Base-by-base conservation (phyloP, 805 yeast species). In the Metschnikowia gelsemii region DNA sequence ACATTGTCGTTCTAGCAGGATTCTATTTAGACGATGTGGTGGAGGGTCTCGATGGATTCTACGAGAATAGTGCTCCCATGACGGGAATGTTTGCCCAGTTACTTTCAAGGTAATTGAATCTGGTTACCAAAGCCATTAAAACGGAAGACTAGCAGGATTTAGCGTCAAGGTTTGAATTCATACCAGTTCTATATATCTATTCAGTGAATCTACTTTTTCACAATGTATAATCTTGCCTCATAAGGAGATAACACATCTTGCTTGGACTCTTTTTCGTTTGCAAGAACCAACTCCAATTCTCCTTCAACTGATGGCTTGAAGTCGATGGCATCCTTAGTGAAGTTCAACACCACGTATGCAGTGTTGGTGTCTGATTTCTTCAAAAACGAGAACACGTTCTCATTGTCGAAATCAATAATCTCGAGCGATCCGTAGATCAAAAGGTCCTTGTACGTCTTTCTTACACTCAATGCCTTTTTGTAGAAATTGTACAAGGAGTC, bases 1-100 rank as follows among this genome's bases (percentile, higher is more conserved):
- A 91, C 58, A 56, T 80, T 26, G 87, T 87, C 24, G 80, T 87
- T 8, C 67, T 87, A 41, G 68, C 79, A 36, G 99, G 98, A 0
- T 90, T 91, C 63, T 89, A 79, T 70, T 80, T 84, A 51, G 78
- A 70, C 46, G 72, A 67, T 47, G 55, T 58, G 32, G 64, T 69
- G 19, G 71, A 58, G 26, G 52, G 42, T 7, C 47, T 70, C 14
- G 40, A 40, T 17, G 44, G 25, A 14, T 14, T 29, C 21, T 16
- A 21, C 5, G 34, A 38, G 5, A 22, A 14, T 16, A 28, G 34
- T 14, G 17, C 35, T 5, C 25, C 35, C 8, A 18, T 18, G 19
- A n/a, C 24, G 35, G 35, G 35, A 7, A 19, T 40, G 34, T 19
- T 33, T 23, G 43, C 43, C 14, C 38, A 28, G 25, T 5, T 40